Base-by-base conservation (phyloP, 176 grass and related monocot genomes). In the Oryza longistaminata region DNA sequence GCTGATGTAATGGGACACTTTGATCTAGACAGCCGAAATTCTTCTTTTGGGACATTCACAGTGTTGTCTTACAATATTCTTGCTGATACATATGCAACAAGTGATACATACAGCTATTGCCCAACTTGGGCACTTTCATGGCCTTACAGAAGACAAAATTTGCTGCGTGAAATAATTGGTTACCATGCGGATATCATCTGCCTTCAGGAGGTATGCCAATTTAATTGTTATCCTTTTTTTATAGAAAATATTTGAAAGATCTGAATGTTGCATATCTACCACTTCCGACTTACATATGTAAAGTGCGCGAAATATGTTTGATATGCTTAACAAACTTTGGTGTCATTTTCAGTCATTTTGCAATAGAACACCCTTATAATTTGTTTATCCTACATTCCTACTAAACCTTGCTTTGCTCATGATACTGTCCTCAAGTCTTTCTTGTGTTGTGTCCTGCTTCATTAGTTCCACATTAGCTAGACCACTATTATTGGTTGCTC, bases 161-260 rank as follows among this genome's bases (percentile, higher is more conserved):
- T 97, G 90, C 64, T 97, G 75, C 87, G 83, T 48, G 94, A 97
- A 90, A 94, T 97, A 83, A 84, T 92, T 89, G 92, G 88, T 71
- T 97, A 97, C 60, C 90, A 94, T 94, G 88, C 94, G 27, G 94
- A 97, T 76, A 94, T 97, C 67, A 88, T 97, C 83, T 97, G 94
- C 79, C 94, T 97, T 75, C 94, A 97, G 81, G 94, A 97, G 94
- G 94, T 94, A 92, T 66, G 11, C 15, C 79, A 21, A 84, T 6
- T 33, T 53, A 15, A 55, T 83, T 52, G 27, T 25, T 48, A 7
- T 82, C 44, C 48, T 35, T 65, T 12, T 68, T 73, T 62, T 64
- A 34, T 68, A 16, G 4, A 50, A 50, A 29, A 75, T 71, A 31
- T 74, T 87, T 67, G 9, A 81, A 73, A 14, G 11, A 9, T 68